phyloP scores from a whole-genome alignment of 1,284 basidiomycete genomes.

The Microbotryomycetes sp. region DNA sequence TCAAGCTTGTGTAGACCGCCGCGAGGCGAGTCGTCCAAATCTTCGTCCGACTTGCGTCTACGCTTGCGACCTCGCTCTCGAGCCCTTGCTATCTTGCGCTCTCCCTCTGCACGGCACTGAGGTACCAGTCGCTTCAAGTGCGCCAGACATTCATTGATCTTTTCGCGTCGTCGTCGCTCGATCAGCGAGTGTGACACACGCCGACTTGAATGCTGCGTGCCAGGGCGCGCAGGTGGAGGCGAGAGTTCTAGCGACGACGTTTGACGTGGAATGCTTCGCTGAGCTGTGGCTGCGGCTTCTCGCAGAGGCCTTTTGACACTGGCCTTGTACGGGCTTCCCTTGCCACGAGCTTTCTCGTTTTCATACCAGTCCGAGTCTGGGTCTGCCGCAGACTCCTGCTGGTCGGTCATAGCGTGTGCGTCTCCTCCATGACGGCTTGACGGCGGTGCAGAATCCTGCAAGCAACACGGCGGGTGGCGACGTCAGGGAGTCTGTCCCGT shows the following conservation, averaged over 20 bases:
- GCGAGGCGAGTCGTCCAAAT: slow-evolving; percentile 43
- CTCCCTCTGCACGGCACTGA: slow-evolving; percentile 22
- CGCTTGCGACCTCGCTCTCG: slow-evolving; percentile 38
- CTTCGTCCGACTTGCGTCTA: slow-evolving; percentile 19
- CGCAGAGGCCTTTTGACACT: slow-evolving; percentile 16
- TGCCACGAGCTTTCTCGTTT: too few relatives aligned
- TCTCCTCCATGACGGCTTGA: too few relatives aligned
- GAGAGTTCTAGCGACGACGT: slow-evolving; percentile 17
- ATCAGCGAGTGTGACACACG: slow-evolving; percentile 75
- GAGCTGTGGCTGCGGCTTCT: slow-evolving; percentile 14
- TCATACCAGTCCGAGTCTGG: too few relatives aligned
- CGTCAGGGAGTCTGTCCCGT: too few relatives aligned
- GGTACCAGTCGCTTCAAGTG: slow-evolving; percentile 60
- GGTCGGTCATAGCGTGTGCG: too few relatives aligned
- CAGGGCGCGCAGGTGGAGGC: background rate
- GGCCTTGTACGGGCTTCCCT: too few relatives aligned
- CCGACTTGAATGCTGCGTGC: slow-evolving; percentile 64
- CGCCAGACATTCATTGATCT: slow-evolving; percentile 70
- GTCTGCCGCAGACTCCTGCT: too few relatives aligned
- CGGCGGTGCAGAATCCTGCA: too few relatives aligned
- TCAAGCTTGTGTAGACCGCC: slow-evolving; percentile 69
- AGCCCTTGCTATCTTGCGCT: slow-evolving; percentile 38
- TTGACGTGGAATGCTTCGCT: slow-evolving; percentile 12
- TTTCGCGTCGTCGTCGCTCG: slow-evolving; percentile 69
- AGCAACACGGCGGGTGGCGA: too few relatives aligned